Percentiles rank a stretch among this genome's conserved stretches.
phyloP scores from a whole-genome alignment of 352 stramenopile genomes.

The Phytopythium ostracodes region DNA sequence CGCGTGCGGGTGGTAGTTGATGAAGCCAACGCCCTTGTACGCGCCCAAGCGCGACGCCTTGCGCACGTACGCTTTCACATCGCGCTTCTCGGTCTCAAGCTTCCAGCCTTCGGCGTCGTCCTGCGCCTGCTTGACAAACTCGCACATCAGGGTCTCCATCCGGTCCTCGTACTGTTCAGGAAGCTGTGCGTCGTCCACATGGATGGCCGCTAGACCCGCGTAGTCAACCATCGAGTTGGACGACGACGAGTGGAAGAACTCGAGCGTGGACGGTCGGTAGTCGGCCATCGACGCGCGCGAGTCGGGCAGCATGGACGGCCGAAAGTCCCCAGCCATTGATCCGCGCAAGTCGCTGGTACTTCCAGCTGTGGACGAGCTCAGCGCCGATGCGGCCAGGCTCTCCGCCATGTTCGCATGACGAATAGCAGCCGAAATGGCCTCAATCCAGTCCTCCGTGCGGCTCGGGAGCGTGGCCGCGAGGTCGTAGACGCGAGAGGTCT shows the following conservation, averaged over 20 bases:
- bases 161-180: slow-evolving; percentile 32
- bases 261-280: slow-evolving; percentile 11
- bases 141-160: slow-evolving; percentile 50
- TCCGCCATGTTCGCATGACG: slow-evolving; percentile 7
- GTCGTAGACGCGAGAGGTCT: slow-evolving; percentile 67
- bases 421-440: slow-evolving; percentile 35
- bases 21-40: slow-evolving; percentile 57
- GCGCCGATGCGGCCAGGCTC: neutral
- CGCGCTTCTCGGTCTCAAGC: slow-evolving; percentile 50
- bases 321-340: neutral
- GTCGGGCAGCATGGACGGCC: slow-evolving; percentile 11
- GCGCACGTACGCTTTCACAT: slow-evolving; percentile 54
- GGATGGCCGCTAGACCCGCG: slow-evolving; percentile 25
- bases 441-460: slow-evolving; percentile 57
- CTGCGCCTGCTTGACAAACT: slow-evolving; percentile 50
- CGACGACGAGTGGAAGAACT: slow-evolving; percentile 22
- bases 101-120: slow-evolving; percentile 57
- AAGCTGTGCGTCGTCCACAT: slow-evolving; percentile 25
- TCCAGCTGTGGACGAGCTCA: neutral
- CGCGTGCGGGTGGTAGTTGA: slow-evolving; percentile 42
- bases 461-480: slow-evolving; percentile 51
- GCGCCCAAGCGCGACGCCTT: slow-evolving; percentile 33
- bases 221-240: slow-evolving; percentile 26
- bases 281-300: slow-evolving; percentile 17
- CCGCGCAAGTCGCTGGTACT: neutral